phyloP scores from a whole-genome alignment of 2,329 filamentous ascomycete genomes.

The Macroventuria anomochaeta region DNA sequence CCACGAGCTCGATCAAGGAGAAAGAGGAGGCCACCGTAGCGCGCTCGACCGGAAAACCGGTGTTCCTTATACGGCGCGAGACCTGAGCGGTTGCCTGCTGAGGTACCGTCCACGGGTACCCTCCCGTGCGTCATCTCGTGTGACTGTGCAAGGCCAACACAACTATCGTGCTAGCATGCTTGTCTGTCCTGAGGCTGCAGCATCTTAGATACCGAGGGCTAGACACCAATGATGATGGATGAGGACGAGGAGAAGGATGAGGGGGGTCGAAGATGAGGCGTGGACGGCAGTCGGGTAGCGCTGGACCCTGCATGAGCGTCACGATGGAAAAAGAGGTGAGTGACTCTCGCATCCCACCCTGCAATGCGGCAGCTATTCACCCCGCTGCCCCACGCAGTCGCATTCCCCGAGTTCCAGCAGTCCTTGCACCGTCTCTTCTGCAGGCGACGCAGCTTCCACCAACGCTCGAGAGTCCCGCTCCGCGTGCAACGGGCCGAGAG shows the following conservation, averaged over 20 bases:
- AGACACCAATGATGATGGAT: no score
- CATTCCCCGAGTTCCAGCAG: conserved; percentile 36
- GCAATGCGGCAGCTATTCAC: conserved; percentile 35
- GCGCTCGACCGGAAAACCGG: not conserved
- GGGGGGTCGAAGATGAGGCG: no score
- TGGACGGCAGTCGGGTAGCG: not conserved
- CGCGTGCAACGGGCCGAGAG: conserved; percentile 28
- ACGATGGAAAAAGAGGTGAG: conserved; percentile 36
- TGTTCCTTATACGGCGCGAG: not conserved
- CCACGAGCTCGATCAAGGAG: not conserved
- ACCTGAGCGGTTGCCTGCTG: not conserved
- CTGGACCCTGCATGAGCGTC: conserved; percentile 35
- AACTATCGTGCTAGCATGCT: not conserved
- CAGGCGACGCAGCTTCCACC: conserved; percentile 39
- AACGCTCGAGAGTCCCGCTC: conserved; percentile 40
- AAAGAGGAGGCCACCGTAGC: not conserved
- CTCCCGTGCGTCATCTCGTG: not conserved
- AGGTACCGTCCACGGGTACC: not conserved
- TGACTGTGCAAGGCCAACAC: not conserved
- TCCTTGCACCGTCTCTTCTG: conserved; percentile 40
- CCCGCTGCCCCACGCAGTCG: conserved; percentile 29
- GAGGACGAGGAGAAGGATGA: not conserved
- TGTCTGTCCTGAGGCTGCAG: not conserved
- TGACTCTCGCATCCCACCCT: conserved; percentile 26
- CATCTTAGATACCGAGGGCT: no score